Base-by-base conservation (phyloP, 495 filamentous ascomycete species). In the Lasiosphaeria hispida region DNA sequence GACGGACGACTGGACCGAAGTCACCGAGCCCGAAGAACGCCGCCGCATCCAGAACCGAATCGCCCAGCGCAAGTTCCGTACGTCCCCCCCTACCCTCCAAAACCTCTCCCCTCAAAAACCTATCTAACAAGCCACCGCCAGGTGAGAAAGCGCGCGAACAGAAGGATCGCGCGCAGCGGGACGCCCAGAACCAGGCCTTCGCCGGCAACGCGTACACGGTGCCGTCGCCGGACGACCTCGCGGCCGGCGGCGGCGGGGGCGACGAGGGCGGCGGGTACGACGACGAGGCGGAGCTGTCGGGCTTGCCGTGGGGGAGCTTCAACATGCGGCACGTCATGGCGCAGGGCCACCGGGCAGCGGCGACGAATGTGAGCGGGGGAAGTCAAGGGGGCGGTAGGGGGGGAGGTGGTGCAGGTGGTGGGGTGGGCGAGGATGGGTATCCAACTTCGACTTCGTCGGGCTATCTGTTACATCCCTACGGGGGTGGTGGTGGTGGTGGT, bases 241-340 rank as follows among this genome's bases (percentile, higher is more conserved):
- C 14, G 60, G 82, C 53, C 10, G 60, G 82, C 51, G 79, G 75
- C 36, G 61, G 67, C 40, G 75, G n/a, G n/a, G n/a, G n/a, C n/a
- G n/a, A n/a, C n/a, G n/a, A n/a, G n/a, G n/a, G 70, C 33, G 67
- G 72, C 23, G 77, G 5, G 23, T 30, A 30, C 23, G 23, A 30
- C 23, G 23, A 30, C 23, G 23, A 70, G 23, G 67, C 72, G 19
- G 77, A 81, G 38, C 75, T 83, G 10, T 82, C 82, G 0, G 85
- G 85, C 4, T 66, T 88, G 3, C 85, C 85, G 0, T 88, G 85
- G 85, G 85, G 85, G 15, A 76, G 83, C 18, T 49, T 86, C 42
- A 81, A 75, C 55, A 70, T 88, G 71, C 68, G 70, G 30, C 77
- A 83, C 59, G 73, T 86, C 3, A 71, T 87, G 0, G 68, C 77